Conservation (phyloP, 2,329 filamentous ascomycete species). For the Clarireedia hainanense region DNA sequence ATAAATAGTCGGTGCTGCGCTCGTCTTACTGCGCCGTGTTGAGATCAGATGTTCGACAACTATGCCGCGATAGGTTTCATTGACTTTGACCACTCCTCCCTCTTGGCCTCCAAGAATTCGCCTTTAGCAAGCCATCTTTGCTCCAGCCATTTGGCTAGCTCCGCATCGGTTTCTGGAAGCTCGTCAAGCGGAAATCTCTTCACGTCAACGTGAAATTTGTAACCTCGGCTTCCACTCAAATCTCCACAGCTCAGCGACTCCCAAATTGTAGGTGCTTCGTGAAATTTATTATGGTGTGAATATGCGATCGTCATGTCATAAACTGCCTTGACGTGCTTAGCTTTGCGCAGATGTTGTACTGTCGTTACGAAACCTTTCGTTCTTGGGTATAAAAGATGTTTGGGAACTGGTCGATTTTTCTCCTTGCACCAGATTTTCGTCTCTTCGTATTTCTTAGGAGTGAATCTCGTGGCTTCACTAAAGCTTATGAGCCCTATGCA, state of each 20-base stretch:
- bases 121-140: constrained; percentile 46
- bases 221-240: constrained; percentile 35
- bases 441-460: constrained; percentile 42
- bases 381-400: constrained; percentile 51
- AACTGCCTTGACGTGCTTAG: constrained; percentile 44
- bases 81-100: constrained; percentile 33
- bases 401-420: constrained; percentile 42
- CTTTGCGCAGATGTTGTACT: constrained; percentile 45
- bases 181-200: constrained; percentile 41
- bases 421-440: constrained; percentile 45
- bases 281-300: constrained; percentile 36
- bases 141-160: constrained; percentile 45
- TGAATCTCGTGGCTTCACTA: constrained; percentile 56
- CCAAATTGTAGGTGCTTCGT: constrained; percentile 44
- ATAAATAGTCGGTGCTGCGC: neutral
- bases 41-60: neutral
- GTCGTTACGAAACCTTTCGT: constrained; percentile 54
- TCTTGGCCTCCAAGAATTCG: constrained; percentile 40
- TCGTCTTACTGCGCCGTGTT: neutral
- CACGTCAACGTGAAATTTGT: constrained; percentile 43
- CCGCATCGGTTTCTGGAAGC: constrained; percentile 40
- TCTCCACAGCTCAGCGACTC: constrained; percentile 38
- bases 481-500: constrained; percentile 53
- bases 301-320: constrained; percentile 51
- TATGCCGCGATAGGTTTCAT: constrained; percentile 3